Evolutionary conservation across 768 basidiomycete genomes (phyloP).

Genomic region (Aureoboletus auriporus): DNA sequence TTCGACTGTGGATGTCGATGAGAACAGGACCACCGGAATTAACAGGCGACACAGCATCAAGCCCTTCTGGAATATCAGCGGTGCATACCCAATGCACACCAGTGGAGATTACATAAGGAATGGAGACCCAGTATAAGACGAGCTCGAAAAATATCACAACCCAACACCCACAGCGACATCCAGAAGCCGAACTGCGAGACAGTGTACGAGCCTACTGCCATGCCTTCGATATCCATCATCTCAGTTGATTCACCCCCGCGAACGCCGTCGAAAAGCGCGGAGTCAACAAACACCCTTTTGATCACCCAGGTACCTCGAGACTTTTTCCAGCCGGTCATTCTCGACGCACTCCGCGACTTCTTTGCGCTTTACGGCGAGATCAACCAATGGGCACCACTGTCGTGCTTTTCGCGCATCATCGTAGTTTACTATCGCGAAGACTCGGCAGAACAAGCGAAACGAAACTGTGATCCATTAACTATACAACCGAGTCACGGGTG

Average conservation of each 20-base stretch:
- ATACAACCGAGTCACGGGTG: conserved; percentile 54
- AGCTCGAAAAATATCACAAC: background rate
- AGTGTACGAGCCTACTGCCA: conserved; percentile 2
- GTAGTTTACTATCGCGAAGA: conserved; percentile 68
- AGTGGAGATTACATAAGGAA: conserved; percentile 18
- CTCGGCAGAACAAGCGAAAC: conserved; percentile 65
- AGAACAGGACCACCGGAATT: conserved; percentile 1
- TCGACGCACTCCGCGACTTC: conserved; percentile 63
- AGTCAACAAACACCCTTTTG: conserved; percentile 76
- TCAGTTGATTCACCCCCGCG: conserved; percentile 7
- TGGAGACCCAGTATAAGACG: conserved; percentile 6
- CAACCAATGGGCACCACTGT: conserved; percentile 88
- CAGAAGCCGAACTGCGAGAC: background rate
- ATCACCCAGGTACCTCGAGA: conserved; percentile 71
- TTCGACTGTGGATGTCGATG: background rate
- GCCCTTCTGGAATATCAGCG: no score
- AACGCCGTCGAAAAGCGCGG: background rate
- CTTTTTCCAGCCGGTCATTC: conserved; percentile 72
- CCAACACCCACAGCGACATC: conserved; percentile 7
- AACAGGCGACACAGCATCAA: conserved; percentile 13
- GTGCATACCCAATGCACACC: conserved; percentile 4
- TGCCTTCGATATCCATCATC: conserved; percentile 30
- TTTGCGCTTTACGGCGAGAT: conserved; percentile 78
- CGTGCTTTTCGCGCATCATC: conserved; percentile 76
- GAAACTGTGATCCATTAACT: conserved; percentile 57